phyloP scores from a whole-genome alignment of 768 basidiomycete genomes.

The Hericium coralloides region DNA sequence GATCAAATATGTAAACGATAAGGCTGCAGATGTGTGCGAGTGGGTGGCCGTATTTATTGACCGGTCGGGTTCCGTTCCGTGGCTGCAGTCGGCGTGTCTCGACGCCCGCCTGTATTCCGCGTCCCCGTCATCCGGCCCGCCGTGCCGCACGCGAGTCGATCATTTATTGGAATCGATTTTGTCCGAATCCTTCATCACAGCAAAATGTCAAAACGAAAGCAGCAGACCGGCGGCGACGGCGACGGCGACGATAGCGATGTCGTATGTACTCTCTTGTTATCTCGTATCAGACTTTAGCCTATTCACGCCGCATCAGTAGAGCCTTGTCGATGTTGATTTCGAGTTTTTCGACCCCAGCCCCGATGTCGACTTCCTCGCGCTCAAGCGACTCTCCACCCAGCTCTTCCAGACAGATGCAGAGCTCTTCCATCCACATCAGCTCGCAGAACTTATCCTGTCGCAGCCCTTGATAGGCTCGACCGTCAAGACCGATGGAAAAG shows the following conservation, averaged over 20 bases:
- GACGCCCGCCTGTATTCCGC: no score
- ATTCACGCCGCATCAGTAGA: conserved; percentile 28
- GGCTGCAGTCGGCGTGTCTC: no score
- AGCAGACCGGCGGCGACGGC: conserved; percentile 24
- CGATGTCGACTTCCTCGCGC: conserved; percentile 74
- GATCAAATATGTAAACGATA: not conserved
- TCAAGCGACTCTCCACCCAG: conserved; percentile 65
- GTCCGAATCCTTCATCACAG: not conserved
- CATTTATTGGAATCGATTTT: not conserved
- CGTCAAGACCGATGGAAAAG: conserved; percentile 84
- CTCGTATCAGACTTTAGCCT: not conserved
- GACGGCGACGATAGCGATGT: conserved; percentile 31
- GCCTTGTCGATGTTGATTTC: conserved; percentile 79
- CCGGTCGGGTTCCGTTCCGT: no score
- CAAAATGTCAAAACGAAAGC: conserved; percentile 48
- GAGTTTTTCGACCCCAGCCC: conserved; percentile 90
- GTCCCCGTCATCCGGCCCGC: not conserved
- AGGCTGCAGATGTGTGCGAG: not conserved
- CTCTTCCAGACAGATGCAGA: conserved; percentile 72
- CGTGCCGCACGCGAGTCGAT: not conserved
- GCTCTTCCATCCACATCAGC: conserved; percentile 55
- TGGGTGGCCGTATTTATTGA: no score
- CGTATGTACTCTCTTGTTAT: conserved; percentile 27
- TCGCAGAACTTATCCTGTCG: conserved; percentile 71
- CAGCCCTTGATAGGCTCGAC: conserved; percentile 79